A percentile compares a stretch with the other conserved stretches of the same genome.
Evolutionary conservation across 257 asterid genomes (phyloP).

Genomic region (Salvia rosmarinus): DNA sequence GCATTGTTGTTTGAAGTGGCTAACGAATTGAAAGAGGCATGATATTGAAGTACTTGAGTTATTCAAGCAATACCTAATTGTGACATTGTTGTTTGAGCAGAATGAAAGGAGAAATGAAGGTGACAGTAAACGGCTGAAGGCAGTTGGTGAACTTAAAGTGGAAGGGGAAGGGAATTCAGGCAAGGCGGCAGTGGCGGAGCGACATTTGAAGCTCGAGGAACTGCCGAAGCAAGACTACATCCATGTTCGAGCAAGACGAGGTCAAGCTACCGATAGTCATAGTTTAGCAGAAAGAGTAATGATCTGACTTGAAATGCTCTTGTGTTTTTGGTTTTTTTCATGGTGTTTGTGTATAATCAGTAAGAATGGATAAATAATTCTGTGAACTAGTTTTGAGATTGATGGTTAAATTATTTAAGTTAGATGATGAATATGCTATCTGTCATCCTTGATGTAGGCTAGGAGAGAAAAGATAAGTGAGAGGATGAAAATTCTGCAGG

Average conservation of each 20-base stretch:
- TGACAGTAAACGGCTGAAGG: conserved; percentile 52
- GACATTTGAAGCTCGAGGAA: conserved; percentile 44
- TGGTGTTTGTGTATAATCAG: neutral
- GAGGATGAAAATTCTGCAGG: conserved; percentile 70
- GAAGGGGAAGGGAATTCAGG: conserved; percentile 49
- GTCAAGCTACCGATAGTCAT: conserved; percentile 79
- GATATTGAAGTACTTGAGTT: neutral
- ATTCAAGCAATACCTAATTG: conserved; percentile 9
- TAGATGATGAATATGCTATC: conserved; percentile 1
- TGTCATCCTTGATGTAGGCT: conserved; percentile 49
- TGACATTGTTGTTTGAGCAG: conserved; percentile 39
- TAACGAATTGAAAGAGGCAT: neutral
- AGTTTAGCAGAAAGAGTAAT: conserved; percentile 73
- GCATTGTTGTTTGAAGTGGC: neutral
- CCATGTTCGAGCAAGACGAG: conserved; percentile 77
- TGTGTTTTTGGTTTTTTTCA: neutral
- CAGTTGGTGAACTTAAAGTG: conserved; percentile 36
- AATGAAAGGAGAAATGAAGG: conserved; percentile 36
- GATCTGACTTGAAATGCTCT: neutral
- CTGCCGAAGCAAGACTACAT: conserved; percentile 63
- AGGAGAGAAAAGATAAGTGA: conserved; percentile 68
- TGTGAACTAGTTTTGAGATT: neutral
- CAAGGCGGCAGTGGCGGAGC: conserved; percentile 41
- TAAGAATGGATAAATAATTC: neutral
- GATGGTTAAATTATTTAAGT: conserved; percentile 2